Base-by-base conservation (phyloP, 2,329 filamentous ascomycete species). In the Ustilaginoidea virens region DNA sequence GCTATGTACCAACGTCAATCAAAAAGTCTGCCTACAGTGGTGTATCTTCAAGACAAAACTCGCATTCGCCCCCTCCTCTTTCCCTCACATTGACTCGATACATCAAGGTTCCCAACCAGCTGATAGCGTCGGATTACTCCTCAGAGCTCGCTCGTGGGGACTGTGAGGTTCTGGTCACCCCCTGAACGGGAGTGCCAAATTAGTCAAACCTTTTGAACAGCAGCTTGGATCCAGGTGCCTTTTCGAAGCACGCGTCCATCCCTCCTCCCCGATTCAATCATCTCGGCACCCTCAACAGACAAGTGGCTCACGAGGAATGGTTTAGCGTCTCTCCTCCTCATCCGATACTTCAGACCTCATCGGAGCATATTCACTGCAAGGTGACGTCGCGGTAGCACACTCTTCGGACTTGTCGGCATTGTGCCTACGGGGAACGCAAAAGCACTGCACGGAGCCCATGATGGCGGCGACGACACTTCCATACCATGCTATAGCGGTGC, bases 401-500 rank as follows among this genome's bases (percentile, higher is more conserved):
- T 57, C 53, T 32, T 52, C 51, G 6, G 40, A 45, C 11, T 30
- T 28, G 18, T 43, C 44, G 16, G 39, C 33, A 29, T 39, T 41
- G 16, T 34, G 42, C 32, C 40, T 35, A 20, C 53, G 51, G 24
- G 53, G 52, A 5, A 74, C 60, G 5, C 52, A 57, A 41, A 76
- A 74, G 46, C 69, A 73, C 46, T 78, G 72, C 4, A 72, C 35
- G 1, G 70, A 58, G 3, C 71, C 74, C 14, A 70, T 37, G 4
- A 61, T 38, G 3, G 74, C 73, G 12, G 69, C 61, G 5, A 68
- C 28, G 3, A 63, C 63, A 38, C 68, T 74, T 22, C 66, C 68
- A 37, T 71, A 76, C 73, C 73, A 79, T 7, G 71, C 68, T 20
- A 76, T 43, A 0, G 64, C 69, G 2, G 70, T 71, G 45, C 66